These are phyloP conservation scores for Clavispora phyllophila DNA, from an alignment of 805 yeast genomes.

Conservation along the genomic window DNA sequence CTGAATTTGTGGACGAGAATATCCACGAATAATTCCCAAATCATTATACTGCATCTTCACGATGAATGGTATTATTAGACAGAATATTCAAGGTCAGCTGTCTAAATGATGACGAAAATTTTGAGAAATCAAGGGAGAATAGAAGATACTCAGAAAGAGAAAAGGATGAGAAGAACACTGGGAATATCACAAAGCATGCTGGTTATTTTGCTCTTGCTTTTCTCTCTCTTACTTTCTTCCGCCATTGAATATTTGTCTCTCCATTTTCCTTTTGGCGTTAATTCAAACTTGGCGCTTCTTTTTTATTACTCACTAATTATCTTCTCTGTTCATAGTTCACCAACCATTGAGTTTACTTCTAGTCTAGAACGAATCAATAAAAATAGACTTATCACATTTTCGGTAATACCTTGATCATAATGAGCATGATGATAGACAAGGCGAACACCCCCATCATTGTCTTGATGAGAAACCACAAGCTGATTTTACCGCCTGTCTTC, in stretches of 20 bases:
- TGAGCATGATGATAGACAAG: constrained; percentile 26
- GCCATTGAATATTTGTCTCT: not conserved
- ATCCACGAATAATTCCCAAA: not conserved
- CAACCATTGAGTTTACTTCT: not conserved
- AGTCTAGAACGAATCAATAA: not conserved
- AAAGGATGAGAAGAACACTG: too few species aligned
- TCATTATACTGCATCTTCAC: not conserved
- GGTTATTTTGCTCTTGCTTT: not conserved
- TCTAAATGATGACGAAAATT: not conserved
- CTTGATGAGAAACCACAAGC: constrained; percentile 34
- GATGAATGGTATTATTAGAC: not conserved
- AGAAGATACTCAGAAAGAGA: not conserved
- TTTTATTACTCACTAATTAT: not conserved
- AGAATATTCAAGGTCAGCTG: not conserved
- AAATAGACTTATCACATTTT: constrained; percentile 17
- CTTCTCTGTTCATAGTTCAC: constrained; percentile 2
- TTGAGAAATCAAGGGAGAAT: not conserved
- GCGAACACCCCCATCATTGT: constrained; percentile 21
- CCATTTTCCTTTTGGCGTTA: not conserved
- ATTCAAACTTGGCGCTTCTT: not conserved
- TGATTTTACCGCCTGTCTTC: constrained; percentile 38
- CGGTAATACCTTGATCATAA: constrained; percentile 34
- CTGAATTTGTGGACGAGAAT: constrained; percentile 4
- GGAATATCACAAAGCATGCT: not conserved
- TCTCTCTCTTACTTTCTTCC: not conserved